phyloP scores from a whole-genome alignment of 1,139 yeast genomes.

The Protomyces gravidus region DNA sequence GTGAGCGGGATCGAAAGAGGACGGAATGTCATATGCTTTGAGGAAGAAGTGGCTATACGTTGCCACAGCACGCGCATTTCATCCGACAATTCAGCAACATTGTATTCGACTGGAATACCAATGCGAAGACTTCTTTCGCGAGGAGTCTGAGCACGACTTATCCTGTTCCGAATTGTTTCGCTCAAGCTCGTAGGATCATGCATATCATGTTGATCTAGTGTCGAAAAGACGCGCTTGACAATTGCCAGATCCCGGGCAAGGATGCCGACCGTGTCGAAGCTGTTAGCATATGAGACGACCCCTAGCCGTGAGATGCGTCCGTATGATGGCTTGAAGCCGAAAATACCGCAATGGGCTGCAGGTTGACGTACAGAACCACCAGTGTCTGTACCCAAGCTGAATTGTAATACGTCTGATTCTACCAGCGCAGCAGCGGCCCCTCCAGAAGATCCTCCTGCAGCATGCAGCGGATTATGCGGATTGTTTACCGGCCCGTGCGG shows the following conservation, averaged over 20 bases:
- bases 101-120: conserved; percentile 70
- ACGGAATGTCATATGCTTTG: background rate
- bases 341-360: conserved; percentile 74
- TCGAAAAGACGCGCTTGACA: conserved; percentile 49
- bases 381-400: conserved; percentile 72
- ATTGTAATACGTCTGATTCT: background rate
- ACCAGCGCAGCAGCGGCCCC: conserved; percentile 76
- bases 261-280: conserved; percentile 90
- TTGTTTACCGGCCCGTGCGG: conserved; percentile 63
- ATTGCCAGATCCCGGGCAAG: conserved; percentile 45
- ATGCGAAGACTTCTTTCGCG: conserved; percentile 43
- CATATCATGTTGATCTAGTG: conserved; percentile 48
- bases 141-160: conserved; percentile 29
- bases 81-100: conserved; percentile 53
- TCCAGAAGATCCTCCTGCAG: conserved; percentile 92
- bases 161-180: conserved; percentile 35
- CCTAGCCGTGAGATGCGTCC: conserved; percentile 93
- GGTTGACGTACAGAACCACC: conserved; percentile 96
- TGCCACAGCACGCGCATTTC: conserved; percentile 51
- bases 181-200: conserved; percentile 77
- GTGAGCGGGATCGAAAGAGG: conserved; percentile 68
- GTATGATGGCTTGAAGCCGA: conserved; percentile 89
- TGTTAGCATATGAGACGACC: conserved; percentile 86
- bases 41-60: conserved; percentile 41
- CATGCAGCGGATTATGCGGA: conserved; percentile 50